A percentile compares a stretch with the other conserved stretches of the same genome.
Conservation (phyloP, 257 asterid genomes). For the Nicotiana benthamiana region DNA sequence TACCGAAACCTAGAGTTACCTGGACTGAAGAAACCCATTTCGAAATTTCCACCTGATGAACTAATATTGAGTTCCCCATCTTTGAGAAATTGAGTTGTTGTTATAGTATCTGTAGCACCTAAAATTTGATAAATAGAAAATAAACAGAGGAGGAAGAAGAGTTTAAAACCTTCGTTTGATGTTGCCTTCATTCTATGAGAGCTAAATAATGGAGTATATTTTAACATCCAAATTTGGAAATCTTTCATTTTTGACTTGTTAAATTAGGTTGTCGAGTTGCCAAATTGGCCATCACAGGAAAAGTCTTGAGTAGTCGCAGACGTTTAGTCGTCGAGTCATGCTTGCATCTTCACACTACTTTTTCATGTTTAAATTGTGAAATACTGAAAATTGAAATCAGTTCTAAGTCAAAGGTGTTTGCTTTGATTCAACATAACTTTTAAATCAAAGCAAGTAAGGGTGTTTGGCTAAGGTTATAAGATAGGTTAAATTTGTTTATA, state of each 20-base stretch:
- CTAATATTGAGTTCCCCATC: not conserved
- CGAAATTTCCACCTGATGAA: constrained; percentile 12
- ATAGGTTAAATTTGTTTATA: too few relatives aligned
- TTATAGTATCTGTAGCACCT: not conserved
- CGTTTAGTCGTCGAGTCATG: too few relatives aligned
- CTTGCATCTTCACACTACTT: too few relatives aligned
- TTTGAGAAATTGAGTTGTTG: not conserved
- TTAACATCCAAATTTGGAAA: not conserved
- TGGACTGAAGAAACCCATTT: constrained; percentile 16
- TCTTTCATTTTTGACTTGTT: not conserved
- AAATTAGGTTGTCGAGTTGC: not conserved
- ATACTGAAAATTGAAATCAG: too few relatives aligned
- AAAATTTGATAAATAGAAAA: not conserved
- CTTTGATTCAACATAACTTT: too few relatives aligned
- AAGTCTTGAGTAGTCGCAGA: not conserved
- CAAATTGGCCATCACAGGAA: not conserved
- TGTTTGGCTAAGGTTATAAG: too few relatives aligned
- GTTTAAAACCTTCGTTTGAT: not conserved
- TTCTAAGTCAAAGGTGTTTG: too few relatives aligned
- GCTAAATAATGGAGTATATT: not conserved
- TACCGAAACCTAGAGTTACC: constrained; percentile 7
- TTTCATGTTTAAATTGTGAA: too few relatives aligned
- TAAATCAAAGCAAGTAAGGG: too few relatives aligned
- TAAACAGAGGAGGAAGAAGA: not conserved
- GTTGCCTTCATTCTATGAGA: not conserved